phyloP scores from a whole-genome alignment of 2,329 filamentous ascomycete species.

The Fonsecaea monophora region DNA sequence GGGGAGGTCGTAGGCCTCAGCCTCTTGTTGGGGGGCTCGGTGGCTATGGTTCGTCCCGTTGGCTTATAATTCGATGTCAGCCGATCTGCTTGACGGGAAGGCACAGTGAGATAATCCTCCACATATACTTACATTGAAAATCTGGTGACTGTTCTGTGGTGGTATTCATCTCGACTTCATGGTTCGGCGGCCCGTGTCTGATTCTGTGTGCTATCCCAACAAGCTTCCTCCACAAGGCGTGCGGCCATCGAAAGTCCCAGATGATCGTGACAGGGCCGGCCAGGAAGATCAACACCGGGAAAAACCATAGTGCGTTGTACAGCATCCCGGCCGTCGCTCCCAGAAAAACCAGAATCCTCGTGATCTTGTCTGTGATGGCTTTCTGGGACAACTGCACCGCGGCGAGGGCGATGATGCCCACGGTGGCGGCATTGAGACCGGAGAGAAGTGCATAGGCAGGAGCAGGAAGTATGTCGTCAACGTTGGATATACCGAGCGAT shows the following conservation, averaged over 20 bases:
- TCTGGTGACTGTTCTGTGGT: neutral
- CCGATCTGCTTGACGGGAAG: neutral
- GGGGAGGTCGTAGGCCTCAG: neutral
- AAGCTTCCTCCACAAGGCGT: slow-evolving; percentile 43
- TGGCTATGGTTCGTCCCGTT: neutral
- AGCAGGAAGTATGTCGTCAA: slow-evolving; percentile 64
- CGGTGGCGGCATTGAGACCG: slow-evolving; percentile 74
- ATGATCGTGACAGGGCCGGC: slow-evolving; percentile 61
- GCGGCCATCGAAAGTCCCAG: slow-evolving; percentile 63
- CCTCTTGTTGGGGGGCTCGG: neutral
- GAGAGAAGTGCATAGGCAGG: slow-evolving; percentile 73
- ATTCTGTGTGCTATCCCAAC: neutral
- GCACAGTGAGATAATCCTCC: too few species aligned
- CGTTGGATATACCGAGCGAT: slow-evolving; percentile 67
- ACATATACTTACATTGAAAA: neutral
- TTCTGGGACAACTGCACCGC: slow-evolving; percentile 66
- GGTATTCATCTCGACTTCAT: slow-evolving; percentile 5
- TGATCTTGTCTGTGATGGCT: slow-evolving; percentile 69
- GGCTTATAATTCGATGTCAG: neutral
- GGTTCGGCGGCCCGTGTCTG: neutral
- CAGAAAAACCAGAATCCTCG: slow-evolving; percentile 68
- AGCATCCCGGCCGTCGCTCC: slow-evolving; percentile 69
- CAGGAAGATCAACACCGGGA: slow-evolving; percentile 67
- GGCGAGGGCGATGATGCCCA: slow-evolving; percentile 74
- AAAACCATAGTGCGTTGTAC: slow-evolving; percentile 78